A percentile compares a stretch with the other conserved stretches of the same genome.
Conservation (phyloP, 257 asterid species). For the Datura wrightii region DNA sequence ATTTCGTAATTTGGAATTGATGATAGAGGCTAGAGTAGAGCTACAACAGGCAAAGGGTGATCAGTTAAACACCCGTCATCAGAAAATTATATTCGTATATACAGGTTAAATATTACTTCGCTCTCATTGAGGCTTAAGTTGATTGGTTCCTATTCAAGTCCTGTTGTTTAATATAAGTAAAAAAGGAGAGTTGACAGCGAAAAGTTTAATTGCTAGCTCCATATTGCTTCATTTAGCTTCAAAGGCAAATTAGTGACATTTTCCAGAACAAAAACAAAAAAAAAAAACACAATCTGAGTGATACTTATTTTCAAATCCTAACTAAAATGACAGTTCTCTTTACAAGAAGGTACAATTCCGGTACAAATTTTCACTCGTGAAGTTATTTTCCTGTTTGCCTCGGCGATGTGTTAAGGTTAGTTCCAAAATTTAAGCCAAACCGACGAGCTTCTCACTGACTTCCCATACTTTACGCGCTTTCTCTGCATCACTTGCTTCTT, state of each 20-base stretch:
- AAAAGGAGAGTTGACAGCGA: not conserved
- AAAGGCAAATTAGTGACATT: slow-evolving; percentile 6
- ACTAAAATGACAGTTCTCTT: not conserved
- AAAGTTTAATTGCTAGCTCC: not conserved
- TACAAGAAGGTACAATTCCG: not conserved
- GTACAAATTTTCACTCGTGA: not conserved
- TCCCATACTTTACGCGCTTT: slow-evolving; percentile 95
- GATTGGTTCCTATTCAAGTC: not conserved
- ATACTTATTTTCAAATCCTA: slow-evolving; percentile 18
- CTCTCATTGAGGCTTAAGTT: not conserved
- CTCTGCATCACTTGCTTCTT: slow-evolving; percentile 79
- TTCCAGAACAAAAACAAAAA: not conserved
- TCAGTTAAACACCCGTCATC: not conserved
- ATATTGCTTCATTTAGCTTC: not conserved
- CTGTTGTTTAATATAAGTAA: too few relatives aligned
- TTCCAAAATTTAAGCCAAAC: slow-evolving; percentile 51
- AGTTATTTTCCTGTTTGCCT: not conserved
- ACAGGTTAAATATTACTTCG: not conserved
- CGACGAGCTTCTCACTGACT: slow-evolving; percentile 84
- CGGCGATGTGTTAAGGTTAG: not conserved
- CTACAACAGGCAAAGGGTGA: too few relatives aligned
- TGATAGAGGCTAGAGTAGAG: not conserved
- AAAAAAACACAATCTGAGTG: not conserved
- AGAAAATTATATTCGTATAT: not conserved
- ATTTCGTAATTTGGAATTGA: too few relatives aligned